Conservation (phyloP, 2,329 filamentous ascomycete species). For the Penicillium italicum region DNA sequence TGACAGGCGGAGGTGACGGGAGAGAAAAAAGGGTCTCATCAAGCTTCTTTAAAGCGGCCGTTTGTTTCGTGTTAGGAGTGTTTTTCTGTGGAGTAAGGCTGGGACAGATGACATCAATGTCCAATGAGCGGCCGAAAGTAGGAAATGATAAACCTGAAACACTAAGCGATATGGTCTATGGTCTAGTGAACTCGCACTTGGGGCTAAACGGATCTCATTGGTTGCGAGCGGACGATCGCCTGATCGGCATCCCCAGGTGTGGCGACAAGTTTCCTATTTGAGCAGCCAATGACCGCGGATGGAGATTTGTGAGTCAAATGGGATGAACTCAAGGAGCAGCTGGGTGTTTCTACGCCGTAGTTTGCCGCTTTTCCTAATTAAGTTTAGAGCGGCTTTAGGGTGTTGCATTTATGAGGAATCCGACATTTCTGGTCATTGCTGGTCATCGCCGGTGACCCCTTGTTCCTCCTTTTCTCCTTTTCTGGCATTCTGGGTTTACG, state of each 20-base stretch:
- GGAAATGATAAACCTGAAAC: constrained; percentile 10
- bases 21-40: background rate
- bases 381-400: background rate
- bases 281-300: background rate
- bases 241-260: constrained; percentile 8
- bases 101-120: constrained; percentile 2
- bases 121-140: background rate
- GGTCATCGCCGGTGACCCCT: background rate
- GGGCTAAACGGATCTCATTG: background rate
- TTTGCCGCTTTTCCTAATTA: background rate
- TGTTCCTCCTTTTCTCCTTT: background rate
- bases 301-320: background rate
- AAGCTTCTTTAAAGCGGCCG: constrained; percentile 5
- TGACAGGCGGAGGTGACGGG: background rate
- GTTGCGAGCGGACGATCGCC: constrained; percentile 1
- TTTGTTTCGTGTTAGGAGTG: constrained; percentile 1
- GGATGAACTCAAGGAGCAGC: background rate
- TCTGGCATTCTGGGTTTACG: background rate
- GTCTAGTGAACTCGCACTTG: constrained; percentile 6
- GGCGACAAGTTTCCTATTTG: constrained; percentile 1
- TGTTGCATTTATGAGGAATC: constrained; percentile 6
- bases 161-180: constrained; percentile 9
- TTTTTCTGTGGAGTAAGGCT: constrained; percentile 14
- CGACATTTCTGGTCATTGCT: background rate
- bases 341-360: constrained; percentile 6